Percentiles rank a stretch among this genome's conserved stretches.
Conservation (phyloP, 176 grass and related monocot species). For the Aegilops bicornis region DNA sequence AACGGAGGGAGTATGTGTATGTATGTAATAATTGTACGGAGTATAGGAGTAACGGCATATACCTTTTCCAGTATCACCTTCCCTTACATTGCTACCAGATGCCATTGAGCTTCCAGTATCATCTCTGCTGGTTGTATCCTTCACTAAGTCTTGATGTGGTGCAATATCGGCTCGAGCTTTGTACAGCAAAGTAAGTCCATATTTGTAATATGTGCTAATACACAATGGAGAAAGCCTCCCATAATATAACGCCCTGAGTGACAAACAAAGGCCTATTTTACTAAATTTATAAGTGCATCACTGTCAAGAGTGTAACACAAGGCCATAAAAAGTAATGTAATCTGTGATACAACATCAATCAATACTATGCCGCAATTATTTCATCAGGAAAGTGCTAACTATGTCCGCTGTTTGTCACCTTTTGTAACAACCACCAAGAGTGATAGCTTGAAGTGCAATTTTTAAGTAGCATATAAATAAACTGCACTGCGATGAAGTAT, state of each 20-base stretch:
- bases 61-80: conserved; percentile 50
- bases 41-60: conserved; percentile 22
- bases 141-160: conserved; percentile 33
- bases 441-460: background rate
- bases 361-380: background rate
- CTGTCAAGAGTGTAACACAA: background rate
- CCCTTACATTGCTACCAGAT: conserved; percentile 35
- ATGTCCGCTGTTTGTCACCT: background rate
- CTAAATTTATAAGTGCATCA: background rate
- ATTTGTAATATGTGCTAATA: conserved; percentile 77
- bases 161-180: conserved; percentile 64
- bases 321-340: background rate
- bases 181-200: conserved; percentile 68
- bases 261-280: background rate
- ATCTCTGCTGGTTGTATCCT: conserved; percentile 44
- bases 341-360: background rate
- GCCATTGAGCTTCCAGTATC: conserved; percentile 54
- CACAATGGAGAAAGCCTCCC: conserved; percentile 82
- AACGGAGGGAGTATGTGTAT: too few species aligned
- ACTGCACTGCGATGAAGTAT: background rate
- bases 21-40: background rate
- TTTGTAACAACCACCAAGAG: background rate
- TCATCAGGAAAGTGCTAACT: background rate
- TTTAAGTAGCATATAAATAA: conserved; percentile 2
- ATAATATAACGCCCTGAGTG: conserved; percentile 45